Percentiles rank a stretch among this genome's conserved stretches.
phyloP scores from a whole-genome alignment of 169 alveolate species.

The Plasmodium sp. region DNA sequence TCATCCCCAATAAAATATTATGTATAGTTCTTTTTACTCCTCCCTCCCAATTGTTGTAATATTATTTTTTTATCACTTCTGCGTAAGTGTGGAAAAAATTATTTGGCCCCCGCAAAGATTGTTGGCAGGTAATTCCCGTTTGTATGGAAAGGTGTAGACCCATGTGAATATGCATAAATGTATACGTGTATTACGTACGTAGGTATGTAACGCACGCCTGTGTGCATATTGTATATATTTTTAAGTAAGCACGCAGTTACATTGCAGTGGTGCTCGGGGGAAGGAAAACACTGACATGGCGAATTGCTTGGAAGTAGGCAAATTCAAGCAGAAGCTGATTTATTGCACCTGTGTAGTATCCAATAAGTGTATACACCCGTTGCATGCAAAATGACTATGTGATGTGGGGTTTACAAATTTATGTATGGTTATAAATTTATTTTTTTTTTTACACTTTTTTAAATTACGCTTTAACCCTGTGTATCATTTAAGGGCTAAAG shows the following conservation, averaged over 20 bases:
- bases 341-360: not conserved
- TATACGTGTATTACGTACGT: not conserved
- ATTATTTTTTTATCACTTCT: not conserved
- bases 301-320: not conserved
- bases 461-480: not conserved
- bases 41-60: not conserved
- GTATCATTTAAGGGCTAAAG: not conserved
- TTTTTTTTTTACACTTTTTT: not conserved
- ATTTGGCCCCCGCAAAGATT: not conserved
- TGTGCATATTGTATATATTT: not conserved
- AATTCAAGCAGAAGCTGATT: not conserved
- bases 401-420: not conserved
- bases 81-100: not conserved
- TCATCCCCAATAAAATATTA: not conserved
- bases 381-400: not conserved
- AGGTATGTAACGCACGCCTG: not conserved
- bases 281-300: not conserved
- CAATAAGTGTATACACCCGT: not conserved
- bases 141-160: not conserved
- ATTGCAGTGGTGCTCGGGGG: not conserved
- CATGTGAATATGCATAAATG: not conserved
- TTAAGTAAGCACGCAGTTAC: not conserved
- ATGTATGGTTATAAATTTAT: not conserved
- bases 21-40: not conserved
- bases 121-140: not conserved